Percentiles rank a stretch among this genome's conserved stretches.
phyloP scores from a whole-genome alignment of 208 protist species.

The Leishmania tropica region DNA sequence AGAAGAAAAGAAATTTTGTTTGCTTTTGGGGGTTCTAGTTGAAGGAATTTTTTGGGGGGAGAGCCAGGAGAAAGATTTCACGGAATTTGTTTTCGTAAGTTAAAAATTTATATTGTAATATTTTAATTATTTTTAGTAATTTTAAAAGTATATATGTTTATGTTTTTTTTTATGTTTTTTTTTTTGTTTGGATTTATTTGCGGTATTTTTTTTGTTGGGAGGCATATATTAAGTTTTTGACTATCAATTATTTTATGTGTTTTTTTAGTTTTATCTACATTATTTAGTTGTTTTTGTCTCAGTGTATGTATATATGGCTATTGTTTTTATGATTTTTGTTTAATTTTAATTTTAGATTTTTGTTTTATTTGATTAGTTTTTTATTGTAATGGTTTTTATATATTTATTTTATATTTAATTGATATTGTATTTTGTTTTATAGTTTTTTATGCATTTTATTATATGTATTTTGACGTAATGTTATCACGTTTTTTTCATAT shows the following conservation, averaged over 20 bases:
- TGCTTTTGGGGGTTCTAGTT: slow-evolving; percentile 1
- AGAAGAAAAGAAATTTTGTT: slow-evolving; percentile 11
- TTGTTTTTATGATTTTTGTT: slow-evolving; percentile 81
- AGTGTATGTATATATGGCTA: slow-evolving; percentile 74
- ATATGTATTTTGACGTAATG: slow-evolving; percentile 87
- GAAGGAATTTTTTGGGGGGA: slow-evolving; percentile 29
- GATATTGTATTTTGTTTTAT: slow-evolving; percentile 88
- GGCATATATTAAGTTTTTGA: slow-evolving; percentile 80
- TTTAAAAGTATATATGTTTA: slow-evolving; percentile 57
- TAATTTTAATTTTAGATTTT: slow-evolving; percentile 75
- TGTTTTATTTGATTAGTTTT: slow-evolving; percentile 46
- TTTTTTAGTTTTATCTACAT: slow-evolving; percentile 44
- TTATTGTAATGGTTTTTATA: slow-evolving; percentile 61
- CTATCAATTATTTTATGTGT: slow-evolving; percentile 49
- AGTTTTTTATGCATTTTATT: slow-evolving; percentile 78
- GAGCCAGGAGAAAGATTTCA: slow-evolving; percentile 30
- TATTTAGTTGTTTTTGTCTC: slow-evolving; percentile 75
- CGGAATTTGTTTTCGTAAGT: slow-evolving; percentile 40
- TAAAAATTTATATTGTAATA: slow-evolving; percentile 51
- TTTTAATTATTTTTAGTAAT: slow-evolving; percentile 62
- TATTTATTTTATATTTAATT: slow-evolving; percentile 68
- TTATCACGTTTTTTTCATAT: slow-evolving; percentile 78
- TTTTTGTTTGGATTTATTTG: slow-evolving; percentile 51
- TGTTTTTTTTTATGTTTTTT: slow-evolving; percentile 74
- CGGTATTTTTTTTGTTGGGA: slow-evolving; percentile 58